phyloP scores from a whole-genome alignment of 2,329 filamentous ascomycete genomes.

The Orbilia oligospora region DNA sequence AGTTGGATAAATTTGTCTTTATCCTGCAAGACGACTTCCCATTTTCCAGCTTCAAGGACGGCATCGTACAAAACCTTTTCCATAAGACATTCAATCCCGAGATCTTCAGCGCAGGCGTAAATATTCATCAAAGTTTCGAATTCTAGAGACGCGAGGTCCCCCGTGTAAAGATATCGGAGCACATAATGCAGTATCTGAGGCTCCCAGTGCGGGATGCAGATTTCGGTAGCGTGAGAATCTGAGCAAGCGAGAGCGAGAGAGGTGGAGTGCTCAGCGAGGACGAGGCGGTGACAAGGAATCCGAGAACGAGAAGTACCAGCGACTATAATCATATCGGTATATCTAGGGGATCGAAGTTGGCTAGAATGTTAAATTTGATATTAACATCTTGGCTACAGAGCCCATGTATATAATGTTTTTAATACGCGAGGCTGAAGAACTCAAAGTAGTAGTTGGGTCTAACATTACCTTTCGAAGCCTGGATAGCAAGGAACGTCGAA shows the following conservation, averaged over 20 bases:
- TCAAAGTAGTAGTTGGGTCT: too few species aligned
- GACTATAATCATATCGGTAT: slow-evolving; percentile 38
- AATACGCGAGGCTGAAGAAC: too few species aligned
- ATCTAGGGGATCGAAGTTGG: slow-evolving; percentile 34
- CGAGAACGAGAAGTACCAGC: slow-evolving; percentile 28
- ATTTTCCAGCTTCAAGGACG: slow-evolving; percentile 23
- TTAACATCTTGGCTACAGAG: neutral
- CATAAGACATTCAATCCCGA: slow-evolving; percentile 39
- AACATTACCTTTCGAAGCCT: slow-evolving; percentile 39
- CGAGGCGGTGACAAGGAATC: slow-evolving; percentile 36
- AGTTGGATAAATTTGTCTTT: slow-evolving; percentile 12
- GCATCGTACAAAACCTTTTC: slow-evolving; percentile 28
- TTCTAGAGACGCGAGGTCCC: slow-evolving; percentile 3
- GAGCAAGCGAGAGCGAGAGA: slow-evolving; percentile 24
- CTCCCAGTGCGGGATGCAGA: slow-evolving; percentile 40
- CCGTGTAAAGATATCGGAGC: slow-evolving; percentile 39
- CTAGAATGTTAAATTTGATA: slow-evolving; percentile 8
- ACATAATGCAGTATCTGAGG: slow-evolving; percentile 26
- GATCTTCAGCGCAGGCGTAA: slow-evolving; percentile 45
- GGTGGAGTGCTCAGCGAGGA: slow-evolving; percentile 43
- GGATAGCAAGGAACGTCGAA: slow-evolving; percentile 22
- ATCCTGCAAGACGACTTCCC: slow-evolving; percentile 28
- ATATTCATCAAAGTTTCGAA: slow-evolving; percentile 46
- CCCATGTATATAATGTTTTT: too few species aligned
- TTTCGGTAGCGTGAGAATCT: slow-evolving; percentile 33